Evolutionary conservation across 192 early-diverging fungal genomes (phyloP).

Genomic region (Umbelopsis vinacea): DNA sequence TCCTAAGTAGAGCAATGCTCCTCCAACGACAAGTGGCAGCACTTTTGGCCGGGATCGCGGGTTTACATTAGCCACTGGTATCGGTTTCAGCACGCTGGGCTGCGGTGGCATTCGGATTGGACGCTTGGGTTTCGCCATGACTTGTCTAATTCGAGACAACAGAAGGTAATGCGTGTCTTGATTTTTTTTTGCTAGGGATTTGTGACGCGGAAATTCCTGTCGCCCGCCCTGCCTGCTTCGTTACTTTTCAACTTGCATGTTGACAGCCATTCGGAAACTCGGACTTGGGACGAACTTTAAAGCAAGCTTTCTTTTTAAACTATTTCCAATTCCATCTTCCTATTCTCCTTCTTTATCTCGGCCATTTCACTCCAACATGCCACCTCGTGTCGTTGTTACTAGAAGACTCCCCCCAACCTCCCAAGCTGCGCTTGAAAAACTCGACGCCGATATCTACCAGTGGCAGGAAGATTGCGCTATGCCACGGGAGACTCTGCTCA

Average conservation of each 20-base stretch:
- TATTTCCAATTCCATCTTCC: background rate
- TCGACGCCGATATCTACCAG: constrained; percentile 55
- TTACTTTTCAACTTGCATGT: background rate
- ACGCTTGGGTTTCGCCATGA: background rate
- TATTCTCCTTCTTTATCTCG: background rate
- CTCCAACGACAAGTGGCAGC: constrained; percentile 23
- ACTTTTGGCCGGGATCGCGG: constrained; percentile 6
- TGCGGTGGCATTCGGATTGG: background rate
- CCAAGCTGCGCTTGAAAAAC: constrained; percentile 28
- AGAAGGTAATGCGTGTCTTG: background rate
- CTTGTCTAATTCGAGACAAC: background rate
- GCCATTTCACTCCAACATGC: constrained; percentile 3
- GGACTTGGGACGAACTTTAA: constrained; percentile 1
- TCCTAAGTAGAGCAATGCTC: constrained; percentile 40
- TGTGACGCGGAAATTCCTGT: background rate
- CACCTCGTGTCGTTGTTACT: constrained; percentile 33
- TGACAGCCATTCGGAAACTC: background rate
- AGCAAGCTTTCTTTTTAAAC: background rate
- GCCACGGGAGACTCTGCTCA: constrained; percentile 53
- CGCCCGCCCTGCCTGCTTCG: background rate
- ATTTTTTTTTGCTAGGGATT: background rate
- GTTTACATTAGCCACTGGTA: background rate
- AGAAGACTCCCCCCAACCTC: constrained; percentile 34
- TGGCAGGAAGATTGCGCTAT: constrained; percentile 58
- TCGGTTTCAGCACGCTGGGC: background rate